Evolutionary conservation across 2,329 filamentous ascomycete genomes (phyloP), one percentile per base, ranked within the genome.

Genomic region (Diplodia scrobiculata): DNA sequence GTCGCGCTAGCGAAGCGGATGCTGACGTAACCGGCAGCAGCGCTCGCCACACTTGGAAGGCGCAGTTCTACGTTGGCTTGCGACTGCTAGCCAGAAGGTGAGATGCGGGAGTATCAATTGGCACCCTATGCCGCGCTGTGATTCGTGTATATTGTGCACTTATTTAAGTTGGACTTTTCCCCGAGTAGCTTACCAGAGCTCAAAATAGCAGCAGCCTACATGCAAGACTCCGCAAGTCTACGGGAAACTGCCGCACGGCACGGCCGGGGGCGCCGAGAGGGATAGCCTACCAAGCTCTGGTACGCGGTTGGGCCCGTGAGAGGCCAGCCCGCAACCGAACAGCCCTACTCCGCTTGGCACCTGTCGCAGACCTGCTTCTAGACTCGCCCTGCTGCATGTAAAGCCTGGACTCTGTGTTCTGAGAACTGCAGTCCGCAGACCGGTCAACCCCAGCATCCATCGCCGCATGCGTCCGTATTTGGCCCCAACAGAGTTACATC

Each of bases 271-370:
- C 47, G 41, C 13, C 41, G 27, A 60, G 41, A 34, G 36, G 55
- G 10, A 62, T 50, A 32, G 58, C 21, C 47, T 47, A 29, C 9
- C 55, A 45, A 19, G 53, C 36, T 48, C 38, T 38, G 21, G 32
- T 6, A 38, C 10, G 19, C n/a, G 32, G 52, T 11, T 36, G 38
- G 17, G 25, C 25, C 27, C 36, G 38, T n/a, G 27, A n/a, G 55
- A 45, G 27, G n/a, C 48, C 58, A 62, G 41, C 58, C 58, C 58
- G 58, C 58, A 29, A 62, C 13, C 1, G 41, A 32, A 25, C 27
- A 62, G 58, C 58, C 58, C 58, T 62, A 36, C 45, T 62, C 34
- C n/a, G 21, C 58, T 62, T 62, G 58, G 58, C 58, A 27, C 13
- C 17, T 2, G 4, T 25, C 17, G 38, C 19, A 13, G 41, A 17